Evolutionary conservation across 148 eudicot species (phyloP), one percentile per base, ranked within the genome.

Genomic region (Rhododendron kiyosumense): DNA sequence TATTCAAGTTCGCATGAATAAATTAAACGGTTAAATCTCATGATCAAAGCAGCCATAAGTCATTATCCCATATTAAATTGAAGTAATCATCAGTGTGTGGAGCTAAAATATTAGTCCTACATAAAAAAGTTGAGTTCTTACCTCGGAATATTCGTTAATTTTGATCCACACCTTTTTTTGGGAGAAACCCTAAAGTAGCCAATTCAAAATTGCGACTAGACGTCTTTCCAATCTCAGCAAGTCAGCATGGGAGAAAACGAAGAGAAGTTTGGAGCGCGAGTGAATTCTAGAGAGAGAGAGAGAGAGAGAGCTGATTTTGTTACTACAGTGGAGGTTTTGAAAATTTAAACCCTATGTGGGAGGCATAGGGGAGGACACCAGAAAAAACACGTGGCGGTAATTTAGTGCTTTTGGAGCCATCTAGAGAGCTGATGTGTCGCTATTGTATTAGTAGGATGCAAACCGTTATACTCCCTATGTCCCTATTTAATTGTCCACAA

Each of bases 91-190:
- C 15, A 18, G 8, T 24, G 18, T 5, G 12, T 1, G 7, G 10
- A 61, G 38, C 2, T 59, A 24, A 36, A 63, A 63, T 22, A 83
- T 4, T 61, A 20, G 9, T 4, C 22, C 18, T 2, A 34, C 8
- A 2, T 54, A 54, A 0, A 5, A 41, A 48, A 5, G 11, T 30
- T 1, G 10, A 79, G 38, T 18, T 18, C 76, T 74, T 73, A 74
- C 85, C 67, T 84, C 22, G 20, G 54, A 41, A 9, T 83, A 45
- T 84, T 34, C 80, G 65, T 30, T 41, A 84, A 73, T n/a, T n/a
- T 76, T 67, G 81, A 75, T 75, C 71, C 30, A 36, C 69, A 51
- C 34, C 51, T 24, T 76, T 17, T 17, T 59, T 12, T 14, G 5
- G 61, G 49, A 41, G 32, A 49, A 74, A 34, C 80, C 34, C 69